Evolutionary conservation across 108 stramenopile species (phyloP).

Genomic region (Cyclostephanos invisitatus): DNA sequence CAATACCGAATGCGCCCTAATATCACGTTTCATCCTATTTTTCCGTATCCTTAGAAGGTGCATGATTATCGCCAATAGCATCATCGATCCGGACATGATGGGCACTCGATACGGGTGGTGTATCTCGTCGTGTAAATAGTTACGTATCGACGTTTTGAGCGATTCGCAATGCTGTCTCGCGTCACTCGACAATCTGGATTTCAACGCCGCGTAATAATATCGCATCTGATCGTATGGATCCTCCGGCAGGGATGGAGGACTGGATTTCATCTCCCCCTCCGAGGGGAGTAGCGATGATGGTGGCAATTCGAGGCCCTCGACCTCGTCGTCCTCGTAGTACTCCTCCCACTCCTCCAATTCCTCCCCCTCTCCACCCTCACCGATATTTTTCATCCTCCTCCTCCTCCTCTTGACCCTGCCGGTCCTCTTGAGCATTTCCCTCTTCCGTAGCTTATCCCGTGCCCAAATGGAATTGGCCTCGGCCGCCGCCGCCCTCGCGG

Average conservation of each 20-base stretch:
- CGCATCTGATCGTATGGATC: conserved; percentile 56
- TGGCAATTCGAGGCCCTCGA: too few relatives aligned
- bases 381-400: conserved; percentile 1
- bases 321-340: conserved; percentile 14
- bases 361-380: conserved; percentile 5
- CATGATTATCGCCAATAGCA: neutral
- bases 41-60: neutral
- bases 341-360: conserved; percentile 18
- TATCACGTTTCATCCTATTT: neutral
- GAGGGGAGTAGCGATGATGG: too few relatives aligned
- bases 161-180: neutral
- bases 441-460: conserved; percentile 21
- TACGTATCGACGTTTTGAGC: neutral
- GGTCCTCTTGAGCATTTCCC: neutral
- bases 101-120: conserved; percentile 35
- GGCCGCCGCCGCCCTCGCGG: conserved; percentile 43
- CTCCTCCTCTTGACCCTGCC: neutral
- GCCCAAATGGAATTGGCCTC: conserved; percentile 30
- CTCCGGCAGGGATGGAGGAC: conserved; percentile 43
- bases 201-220: conserved; percentile 41
- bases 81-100: neutral
- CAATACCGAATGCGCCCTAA: conserved; percentile 29
- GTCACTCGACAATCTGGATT: conserved; percentile 16
- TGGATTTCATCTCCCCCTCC: too few relatives aligned
- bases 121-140: conserved; percentile 37